phyloP scores from a whole-genome alignment of 495 filamentous ascomycete species.

The Parachaetomium inaequale region DNA sequence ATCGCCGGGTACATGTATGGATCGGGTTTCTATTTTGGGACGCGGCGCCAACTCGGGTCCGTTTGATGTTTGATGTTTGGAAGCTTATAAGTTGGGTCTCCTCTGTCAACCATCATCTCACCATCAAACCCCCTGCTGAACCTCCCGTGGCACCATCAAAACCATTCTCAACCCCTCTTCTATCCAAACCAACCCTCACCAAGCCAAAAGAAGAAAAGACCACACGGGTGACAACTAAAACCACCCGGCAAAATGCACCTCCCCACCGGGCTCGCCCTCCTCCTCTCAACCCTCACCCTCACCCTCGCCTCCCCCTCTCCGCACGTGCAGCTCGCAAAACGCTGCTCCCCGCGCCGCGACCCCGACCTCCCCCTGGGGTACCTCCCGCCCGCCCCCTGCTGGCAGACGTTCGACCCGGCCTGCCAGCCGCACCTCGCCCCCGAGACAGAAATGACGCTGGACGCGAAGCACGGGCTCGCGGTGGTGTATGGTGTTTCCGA shows the following conservation, averaged over 20 bases:
- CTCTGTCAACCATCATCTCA: not conserved
- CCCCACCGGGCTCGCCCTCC: slow-evolving; percentile 2
- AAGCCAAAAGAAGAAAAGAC: not conserved
- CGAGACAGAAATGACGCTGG: slow-evolving; percentile 21
- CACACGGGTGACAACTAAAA: not conserved
- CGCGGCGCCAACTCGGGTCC: not conserved
- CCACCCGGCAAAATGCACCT: slow-evolving; percentile 15
- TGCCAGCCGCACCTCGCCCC: slow-evolving; percentile 21
- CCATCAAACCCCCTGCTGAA: not conserved
- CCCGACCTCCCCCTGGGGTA: slow-evolving; percentile 25
- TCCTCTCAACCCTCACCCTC: not conserved
- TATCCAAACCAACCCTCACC: not conserved
- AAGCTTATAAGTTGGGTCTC: not conserved
- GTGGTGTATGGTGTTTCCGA: slow-evolving; percentile 22
- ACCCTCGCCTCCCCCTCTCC: not conserved
- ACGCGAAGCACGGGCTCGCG: slow-evolving; percentile 16
- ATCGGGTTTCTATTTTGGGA: not conserved
- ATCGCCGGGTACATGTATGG: not conserved
- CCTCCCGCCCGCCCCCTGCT: slow-evolving; percentile 30
- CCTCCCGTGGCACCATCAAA: not conserved
- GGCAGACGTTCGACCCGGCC: slow-evolving; percentile 27
- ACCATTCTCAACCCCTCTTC: not conserved
- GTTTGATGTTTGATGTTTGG: not conserved
- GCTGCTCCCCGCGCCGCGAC: slow-evolving; percentile 28
- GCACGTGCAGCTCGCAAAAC: slow-evolving; percentile 3